These are phyloP conservation scores for Lanmaoa pseudosensibilis DNA, from an alignment of 768 basidiomycete genomes.

Conservation along the genomic window DNA sequence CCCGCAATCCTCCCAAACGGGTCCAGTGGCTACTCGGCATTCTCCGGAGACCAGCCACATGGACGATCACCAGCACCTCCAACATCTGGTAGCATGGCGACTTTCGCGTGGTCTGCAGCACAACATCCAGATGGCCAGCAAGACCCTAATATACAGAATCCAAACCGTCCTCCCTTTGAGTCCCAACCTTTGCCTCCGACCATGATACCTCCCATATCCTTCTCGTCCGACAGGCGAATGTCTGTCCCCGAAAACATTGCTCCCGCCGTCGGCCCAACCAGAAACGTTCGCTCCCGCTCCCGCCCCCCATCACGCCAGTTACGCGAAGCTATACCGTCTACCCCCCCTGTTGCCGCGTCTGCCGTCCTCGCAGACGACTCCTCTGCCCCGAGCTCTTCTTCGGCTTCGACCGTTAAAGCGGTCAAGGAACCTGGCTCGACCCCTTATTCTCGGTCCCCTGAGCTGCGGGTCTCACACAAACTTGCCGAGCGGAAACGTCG, in stretches of 20 bases:
- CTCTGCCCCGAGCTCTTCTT: conserved; percentile 37
- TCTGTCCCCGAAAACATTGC: conserved; percentile 65
- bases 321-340: conserved; percentile 41
- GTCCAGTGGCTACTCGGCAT: conserved; percentile 55
- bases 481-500: conserved; percentile 94
- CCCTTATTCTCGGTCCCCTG: conserved; percentile 94
- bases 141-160: conserved; percentile 43
- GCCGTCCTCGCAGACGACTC: conserved; percentile 43
- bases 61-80: conserved; percentile 57
- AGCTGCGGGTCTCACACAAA: conserved; percentile 93
- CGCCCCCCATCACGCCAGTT: conserved; percentile 69
- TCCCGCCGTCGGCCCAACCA: conserved; percentile 44
- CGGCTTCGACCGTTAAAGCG: conserved; percentile 36
- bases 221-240: conserved; percentile 69
- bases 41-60: conserved; percentile 65
- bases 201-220: conserved; percentile 60
- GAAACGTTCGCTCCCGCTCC: conserved; percentile 64
- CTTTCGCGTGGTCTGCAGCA: conserved; percentile 72
- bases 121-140: conserved; percentile 45
- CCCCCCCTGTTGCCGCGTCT: conserved; percentile 39
- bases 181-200: conserved; percentile 44
- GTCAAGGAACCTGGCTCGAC: conserved; percentile 56
- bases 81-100: conserved; percentile 59
- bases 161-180: conserved; percentile 49
- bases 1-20: conserved; percentile 68